phyloP scores from a whole-genome alignment of 2,329 filamentous ascomycete species.

The Pseudogymnoascus sp. region DNA sequence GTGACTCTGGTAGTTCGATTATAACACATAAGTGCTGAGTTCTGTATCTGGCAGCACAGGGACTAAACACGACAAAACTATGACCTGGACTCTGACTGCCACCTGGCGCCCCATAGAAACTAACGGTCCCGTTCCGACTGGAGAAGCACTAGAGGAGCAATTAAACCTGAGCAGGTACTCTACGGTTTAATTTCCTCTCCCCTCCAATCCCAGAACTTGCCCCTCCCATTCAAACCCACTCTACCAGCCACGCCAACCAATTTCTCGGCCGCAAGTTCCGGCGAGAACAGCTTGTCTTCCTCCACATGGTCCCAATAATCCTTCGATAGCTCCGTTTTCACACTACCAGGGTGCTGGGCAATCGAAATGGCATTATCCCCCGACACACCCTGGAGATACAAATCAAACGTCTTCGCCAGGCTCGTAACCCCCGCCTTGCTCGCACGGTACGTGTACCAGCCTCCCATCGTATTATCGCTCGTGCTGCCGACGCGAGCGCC shows the following conservation, averaged over 20 bases:
- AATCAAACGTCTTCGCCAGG: constrained; percentile 62
- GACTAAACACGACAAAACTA: not conserved
- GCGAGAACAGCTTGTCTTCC: constrained; percentile 54
- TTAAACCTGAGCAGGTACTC: not conserved
- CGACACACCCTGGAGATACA: constrained; percentile 48
- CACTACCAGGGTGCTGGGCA: constrained; percentile 71
- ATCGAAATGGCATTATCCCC: constrained; percentile 58
- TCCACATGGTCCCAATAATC: constrained; percentile 62
- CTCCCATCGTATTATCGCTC: constrained; percentile 62
- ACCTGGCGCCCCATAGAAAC: too few species aligned
- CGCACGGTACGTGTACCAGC: constrained; percentile 75
- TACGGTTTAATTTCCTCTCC: constrained; percentile 44
- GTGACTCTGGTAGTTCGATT: not conserved
- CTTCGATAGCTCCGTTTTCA: constrained; percentile 63
- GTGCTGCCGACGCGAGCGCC: constrained; percentile 70
- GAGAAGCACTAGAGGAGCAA: not conserved
- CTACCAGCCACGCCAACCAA: constrained; percentile 50
- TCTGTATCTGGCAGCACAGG: not conserved
- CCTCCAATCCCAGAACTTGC: constrained; percentile 62
- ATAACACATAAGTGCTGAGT: not conserved
- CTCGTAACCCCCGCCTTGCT: constrained; percentile 69
- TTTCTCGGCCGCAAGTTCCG: constrained; percentile 56
- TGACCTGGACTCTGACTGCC: too few species aligned
- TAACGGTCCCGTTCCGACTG: too few species aligned
- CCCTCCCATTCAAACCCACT: constrained; percentile 43